Evolutionary conservation across 805 yeast genomes (phyloP), one percentile per base, ranked within the genome.

Genomic region (Candida cerambycidarum): DNA sequence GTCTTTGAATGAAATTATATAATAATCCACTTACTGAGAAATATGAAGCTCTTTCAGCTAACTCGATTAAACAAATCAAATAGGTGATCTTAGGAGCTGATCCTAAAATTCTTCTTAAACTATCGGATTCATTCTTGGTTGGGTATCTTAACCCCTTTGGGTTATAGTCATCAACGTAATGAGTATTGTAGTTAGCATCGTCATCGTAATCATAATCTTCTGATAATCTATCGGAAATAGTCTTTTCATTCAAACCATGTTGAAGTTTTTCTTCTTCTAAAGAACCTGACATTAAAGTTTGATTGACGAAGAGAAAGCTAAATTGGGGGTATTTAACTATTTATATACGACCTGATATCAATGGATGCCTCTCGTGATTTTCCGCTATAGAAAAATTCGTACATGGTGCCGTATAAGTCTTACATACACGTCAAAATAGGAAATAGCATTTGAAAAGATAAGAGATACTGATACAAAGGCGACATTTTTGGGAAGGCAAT

Each of bases 31-130:
- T 53, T 8, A 67, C 65, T 17, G 80, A 77, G 49, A 73, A 76
- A 53, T 76, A 76, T 5, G 80, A 74, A 41, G 77, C 80, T 61
- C 81, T 67, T 58, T 76, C 81, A 14, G 80, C 78, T 50, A 76
- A 72, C 51, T 77, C 82, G 32, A 69, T 55, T 61, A 68, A 53
- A 62, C 61, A 79, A 44, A 82, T 73, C 41, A 79, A 61, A 61
- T 78, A 79, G 29, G 75, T 61, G 23, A 70, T 66, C 43, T 63
- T 64, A 11, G 80, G 76, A 39, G 80, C 75, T 23, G 65, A 56
- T 28, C 82, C 84, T 15, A 69, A 55, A 9, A 69, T 53, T 45
- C 65, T 61, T 51, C 70, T 57, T 24, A 66, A 56, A 16, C 59
- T 46, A 4, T 21, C 33, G 1, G 51, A 29, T 41, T 66, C 72